These are phyloP conservation scores for Pterocarpus macrocarpus DNA, from an alignment of 306 rosid species.

Conservation along the genomic window DNA sequence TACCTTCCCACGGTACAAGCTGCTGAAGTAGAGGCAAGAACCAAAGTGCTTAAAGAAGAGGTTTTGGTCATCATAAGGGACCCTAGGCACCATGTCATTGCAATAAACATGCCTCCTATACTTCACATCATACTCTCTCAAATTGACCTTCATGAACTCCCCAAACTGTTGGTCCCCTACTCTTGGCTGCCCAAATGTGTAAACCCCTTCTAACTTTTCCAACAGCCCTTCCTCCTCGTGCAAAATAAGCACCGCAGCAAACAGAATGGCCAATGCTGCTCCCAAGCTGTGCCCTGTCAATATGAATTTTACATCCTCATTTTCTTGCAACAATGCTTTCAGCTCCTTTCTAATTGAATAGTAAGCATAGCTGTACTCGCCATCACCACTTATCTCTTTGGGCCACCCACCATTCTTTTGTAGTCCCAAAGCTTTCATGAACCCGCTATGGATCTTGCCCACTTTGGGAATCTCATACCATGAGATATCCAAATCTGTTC, in stretches of 20 bases:
- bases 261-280: constrained; percentile 78
- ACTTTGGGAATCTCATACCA: constrained; percentile 67
- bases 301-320: constrained; percentile 67
- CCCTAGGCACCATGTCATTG: constrained; percentile 69
- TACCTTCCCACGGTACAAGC: constrained; percentile 72
- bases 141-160: constrained; percentile 58
- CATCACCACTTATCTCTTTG: constrained; percentile 42
- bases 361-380: constrained; percentile 57
- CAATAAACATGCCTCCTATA: constrained; percentile 56
- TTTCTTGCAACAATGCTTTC: constrained; percentile 46
- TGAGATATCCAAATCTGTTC: constrained; percentile 74
- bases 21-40: constrained; percentile 62
- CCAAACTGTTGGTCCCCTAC: constrained; percentile 70
- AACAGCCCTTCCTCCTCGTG: constrained; percentile 67
- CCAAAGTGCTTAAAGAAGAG: constrained; percentile 76
- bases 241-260: constrained; percentile 58
- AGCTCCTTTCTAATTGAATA: constrained; percentile 61
- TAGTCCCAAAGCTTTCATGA: constrained; percentile 72
- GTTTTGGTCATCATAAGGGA: constrained; percentile 69
- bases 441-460: constrained; percentile 76
- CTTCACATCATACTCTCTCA: constrained; percentile 56
- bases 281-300: constrained; percentile 87
- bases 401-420: constrained; percentile 69
- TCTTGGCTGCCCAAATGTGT: constrained; percentile 87
- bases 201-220: constrained; percentile 72